A percentile compares a stretch with the other conserved stretches of the same genome.
Evolutionary conservation across 192 early-diverging fungal species (phyloP).

Genomic region (Backusella sp.): DNA sequence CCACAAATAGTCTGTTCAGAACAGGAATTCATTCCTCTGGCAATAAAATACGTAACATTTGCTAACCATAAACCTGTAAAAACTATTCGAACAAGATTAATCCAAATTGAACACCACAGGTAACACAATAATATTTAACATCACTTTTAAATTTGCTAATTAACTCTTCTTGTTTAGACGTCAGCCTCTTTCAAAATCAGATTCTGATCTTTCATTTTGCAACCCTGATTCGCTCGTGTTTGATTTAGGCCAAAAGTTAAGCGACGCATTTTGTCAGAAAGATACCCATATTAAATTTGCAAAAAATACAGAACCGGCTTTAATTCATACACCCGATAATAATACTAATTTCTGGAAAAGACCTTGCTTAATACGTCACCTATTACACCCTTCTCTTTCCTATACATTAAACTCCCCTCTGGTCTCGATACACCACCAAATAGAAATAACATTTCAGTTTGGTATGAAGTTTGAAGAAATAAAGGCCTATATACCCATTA

Average conservation of each 20-base stretch:
- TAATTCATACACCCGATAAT: constrained; percentile 23
- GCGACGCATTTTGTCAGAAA: not conserved
- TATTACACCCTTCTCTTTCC: constrained; percentile 14
- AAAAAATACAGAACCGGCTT: constrained; percentile 26
- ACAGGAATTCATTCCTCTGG: constrained; percentile 17
- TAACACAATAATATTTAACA: constrained; percentile 7
- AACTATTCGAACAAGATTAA: constrained; percentile 26
- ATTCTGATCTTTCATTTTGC: constrained; percentile 4
- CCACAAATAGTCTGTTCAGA: constrained; percentile 28
- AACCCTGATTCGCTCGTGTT: constrained; percentile 3
- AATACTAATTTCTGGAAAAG: constrained; percentile 22
- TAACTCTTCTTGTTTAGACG: not conserved
- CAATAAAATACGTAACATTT: constrained; percentile 26
- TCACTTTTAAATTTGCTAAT: not conserved
- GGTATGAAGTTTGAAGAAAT: constrained; percentile 29
- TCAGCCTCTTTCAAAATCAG: constrained; percentile 16
- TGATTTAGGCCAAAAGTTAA: not conserved
- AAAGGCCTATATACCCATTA: constrained; percentile 29
- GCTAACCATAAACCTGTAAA: constrained; percentile 31
- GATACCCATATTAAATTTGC: constrained; percentile 14
- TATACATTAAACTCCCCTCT: constrained; percentile 27
- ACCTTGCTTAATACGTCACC: constrained; percentile 26
- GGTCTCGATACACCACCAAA: constrained; percentile 29
- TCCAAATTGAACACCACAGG: constrained; percentile 32
- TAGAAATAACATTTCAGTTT: constrained; percentile 29